These are phyloP conservation scores for Fragaria iinumae DNA, from an alignment of 306 rosid species.

Conservation along the genomic window DNA sequence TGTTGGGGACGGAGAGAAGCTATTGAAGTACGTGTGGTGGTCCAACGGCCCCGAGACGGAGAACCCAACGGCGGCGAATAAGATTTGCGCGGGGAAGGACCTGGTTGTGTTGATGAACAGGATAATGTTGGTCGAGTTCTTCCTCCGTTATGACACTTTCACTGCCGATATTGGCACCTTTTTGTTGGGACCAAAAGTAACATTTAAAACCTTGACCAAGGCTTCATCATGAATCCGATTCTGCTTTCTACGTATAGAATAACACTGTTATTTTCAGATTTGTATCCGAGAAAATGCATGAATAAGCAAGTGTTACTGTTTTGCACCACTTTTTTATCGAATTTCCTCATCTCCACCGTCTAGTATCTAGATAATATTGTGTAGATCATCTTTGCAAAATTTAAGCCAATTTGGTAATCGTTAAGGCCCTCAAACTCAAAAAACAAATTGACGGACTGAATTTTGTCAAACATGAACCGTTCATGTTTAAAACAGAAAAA, in stretches of 20 bases:
- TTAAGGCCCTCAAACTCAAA: too few relatives aligned
- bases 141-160: slow-evolving; percentile 68
- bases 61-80: slow-evolving; percentile 39
- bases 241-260: background rate
- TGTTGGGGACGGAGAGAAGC: slow-evolving; percentile 35
- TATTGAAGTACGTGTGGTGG: slow-evolving; percentile 51
- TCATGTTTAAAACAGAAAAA: too few relatives aligned
- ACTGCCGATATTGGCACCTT: slow-evolving; percentile 36
- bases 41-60: slow-evolving; percentile 69
- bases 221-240: slow-evolving; percentile 4
- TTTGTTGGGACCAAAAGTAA: slow-evolving; percentile 43
- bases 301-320: background rate
- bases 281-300: background rate
- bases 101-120: slow-evolving; percentile 52
- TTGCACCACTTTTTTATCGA: too few relatives aligned
- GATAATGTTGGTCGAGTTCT: slow-evolving; percentile 59
- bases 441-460: too few relatives aligned
- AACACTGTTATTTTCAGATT: background rate
- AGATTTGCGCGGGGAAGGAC: slow-evolving; percentile 82
- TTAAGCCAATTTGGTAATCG: too few relatives aligned
- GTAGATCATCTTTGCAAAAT: too few relatives aligned
- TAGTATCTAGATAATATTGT: too few relatives aligned
- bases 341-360: too few relatives aligned
- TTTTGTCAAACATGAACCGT: too few relatives aligned
- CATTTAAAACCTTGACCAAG: slow-evolving; percentile 35